Evolutionary conservation across 2,329 filamentous ascomycete species (phyloP).

Genomic region (Botrytis sinoallii): DNA sequence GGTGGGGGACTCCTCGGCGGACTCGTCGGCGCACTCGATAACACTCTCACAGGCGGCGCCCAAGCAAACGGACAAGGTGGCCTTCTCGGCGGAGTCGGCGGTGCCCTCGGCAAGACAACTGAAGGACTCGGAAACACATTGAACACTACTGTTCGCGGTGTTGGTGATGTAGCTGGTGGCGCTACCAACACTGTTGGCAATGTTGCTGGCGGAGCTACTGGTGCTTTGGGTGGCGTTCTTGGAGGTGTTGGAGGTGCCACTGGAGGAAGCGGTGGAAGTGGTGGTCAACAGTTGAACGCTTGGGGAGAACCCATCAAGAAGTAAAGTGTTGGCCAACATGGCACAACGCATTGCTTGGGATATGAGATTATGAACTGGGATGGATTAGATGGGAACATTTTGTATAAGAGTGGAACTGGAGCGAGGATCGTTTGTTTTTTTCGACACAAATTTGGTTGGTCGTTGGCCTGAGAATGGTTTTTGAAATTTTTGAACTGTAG

Average conservation of each 20-base stretch:
- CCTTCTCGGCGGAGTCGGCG: conserved; percentile 38
- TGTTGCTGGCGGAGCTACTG: conserved; percentile 8
- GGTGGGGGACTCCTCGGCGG: conserved; percentile 20
- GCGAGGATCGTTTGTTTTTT: not conserved
- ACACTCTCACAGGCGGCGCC: conserved; percentile 42
- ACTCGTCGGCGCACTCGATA: conserved; percentile 39
- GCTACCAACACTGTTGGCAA: conserved; percentile 25
- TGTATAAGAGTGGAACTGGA: not conserved
- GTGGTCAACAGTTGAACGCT: conserved; percentile 22
- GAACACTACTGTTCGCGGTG: conserved; percentile 36
- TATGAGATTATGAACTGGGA: not conserved
- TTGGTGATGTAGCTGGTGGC: conserved; percentile 37
- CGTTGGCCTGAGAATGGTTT: not conserved
- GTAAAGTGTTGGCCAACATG: not conserved
- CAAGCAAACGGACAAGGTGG: conserved; percentile 41
- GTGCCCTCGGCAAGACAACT: conserved; percentile 39
- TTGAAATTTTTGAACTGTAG: not conserved
- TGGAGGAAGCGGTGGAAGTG: conserved; percentile 5
- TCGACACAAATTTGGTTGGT: not conserved
- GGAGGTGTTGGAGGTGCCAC: conserved; percentile 27
- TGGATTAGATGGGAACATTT: not conserved
- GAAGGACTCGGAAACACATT: conserved; percentile 39
- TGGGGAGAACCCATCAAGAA: conserved; percentile 22
- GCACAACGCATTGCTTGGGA: not conserved
- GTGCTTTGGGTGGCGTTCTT: not conserved